These are phyloP conservation scores for Hanseniaspora lachancei DNA, from an alignment of 805 yeast genomes.

Conservation along the genomic window DNA sequence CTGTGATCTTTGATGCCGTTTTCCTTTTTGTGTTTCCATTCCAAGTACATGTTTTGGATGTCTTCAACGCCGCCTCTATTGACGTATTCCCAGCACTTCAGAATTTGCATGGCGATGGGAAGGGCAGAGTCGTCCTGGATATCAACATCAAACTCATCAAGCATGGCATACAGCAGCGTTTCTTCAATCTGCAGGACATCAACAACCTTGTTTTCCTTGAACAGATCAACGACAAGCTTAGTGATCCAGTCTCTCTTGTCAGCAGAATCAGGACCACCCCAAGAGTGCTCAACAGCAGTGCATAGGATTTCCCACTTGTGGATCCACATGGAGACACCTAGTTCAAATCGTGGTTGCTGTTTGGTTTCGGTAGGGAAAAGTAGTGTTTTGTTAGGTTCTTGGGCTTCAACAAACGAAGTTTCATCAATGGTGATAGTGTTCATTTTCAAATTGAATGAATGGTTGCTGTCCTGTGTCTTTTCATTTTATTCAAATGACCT, in stretches of 20 bases:
- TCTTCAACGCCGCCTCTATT: constrained; percentile 36
- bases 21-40: constrained; percentile 40
- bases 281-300: constrained; percentile 77
- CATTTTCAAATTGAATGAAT: neutral
- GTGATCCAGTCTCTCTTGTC: constrained; percentile 94
- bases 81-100: constrained; percentile 57
- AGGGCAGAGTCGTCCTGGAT: constrained; percentile 84
- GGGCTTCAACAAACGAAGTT: constrained; percentile 44
- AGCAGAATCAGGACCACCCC: constrained; percentile 91
- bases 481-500: no score
- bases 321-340: constrained; percentile 86
- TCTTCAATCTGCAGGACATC: constrained; percentile 76
- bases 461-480: no score
- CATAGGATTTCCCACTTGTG: constrained; percentile 78
- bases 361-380: constrained; percentile 38
- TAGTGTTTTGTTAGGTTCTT: constrained; percentile 30
- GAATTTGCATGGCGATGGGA: constrained; percentile 52
- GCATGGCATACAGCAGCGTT: constrained; percentile 75
- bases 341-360: constrained; percentile 75
- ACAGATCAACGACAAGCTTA: constrained; percentile 68
- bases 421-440: constrained; percentile 24
- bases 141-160: constrained; percentile 81
- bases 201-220: constrained; percentile 46
- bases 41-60: constrained; percentile 47
- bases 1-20: constrained; percentile 28